Base-by-base conservation (phyloP, 345 rosid genomes). In the Pseudoturritis turrita region DNA sequence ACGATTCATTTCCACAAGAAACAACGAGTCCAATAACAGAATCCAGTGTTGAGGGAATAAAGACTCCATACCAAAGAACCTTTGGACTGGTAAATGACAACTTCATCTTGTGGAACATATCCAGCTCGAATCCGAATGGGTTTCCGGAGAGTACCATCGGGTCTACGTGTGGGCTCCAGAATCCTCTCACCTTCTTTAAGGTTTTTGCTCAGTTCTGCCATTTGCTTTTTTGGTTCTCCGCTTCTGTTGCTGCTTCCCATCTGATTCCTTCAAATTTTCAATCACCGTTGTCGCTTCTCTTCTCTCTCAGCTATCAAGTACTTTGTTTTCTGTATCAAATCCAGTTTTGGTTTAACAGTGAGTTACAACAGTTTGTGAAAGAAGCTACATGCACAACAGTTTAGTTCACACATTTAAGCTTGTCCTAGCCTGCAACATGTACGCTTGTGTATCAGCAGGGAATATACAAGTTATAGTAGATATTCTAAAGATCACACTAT, bases 131-230 rank as follows among this genome's bases (percentile, higher is more conserved):
- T 87, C 77, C 83, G 81, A 50, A 95, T 83, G 60, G 97, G 90
- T 77, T 91, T 91, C 4, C 96, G 84, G 70, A 87, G 85, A 10
- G 92, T 87, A n/a, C 97, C 96, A 77, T 95, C 96, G 43, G 99
- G 96, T 74, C 98, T 82, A 45, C 89, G 82, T 12, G 87, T 87
- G 11, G 99, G 99, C 22, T 87, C 97, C 49, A 95, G 35, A 63
- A 92, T 83, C 46, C 98, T 81, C 77, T 95, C 99, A n/a, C 99
- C 98, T 81, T 89, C 96, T 79, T 92, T 95, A 77, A 89, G 92
- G 89, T 83, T 89, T 88, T 88, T 82, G 85, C 88, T 82, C 36
- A 87, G 65, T 80, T 91, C 97, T 40, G 84, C 87, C 92, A 86
- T 86, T 72, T 73, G 71, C 67, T 70, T 77, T 74, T 63, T 66